Evolutionary conservation across 164 flowering plant genomes (phyloP).

Genomic region (Saururus chinensis): DNA sequence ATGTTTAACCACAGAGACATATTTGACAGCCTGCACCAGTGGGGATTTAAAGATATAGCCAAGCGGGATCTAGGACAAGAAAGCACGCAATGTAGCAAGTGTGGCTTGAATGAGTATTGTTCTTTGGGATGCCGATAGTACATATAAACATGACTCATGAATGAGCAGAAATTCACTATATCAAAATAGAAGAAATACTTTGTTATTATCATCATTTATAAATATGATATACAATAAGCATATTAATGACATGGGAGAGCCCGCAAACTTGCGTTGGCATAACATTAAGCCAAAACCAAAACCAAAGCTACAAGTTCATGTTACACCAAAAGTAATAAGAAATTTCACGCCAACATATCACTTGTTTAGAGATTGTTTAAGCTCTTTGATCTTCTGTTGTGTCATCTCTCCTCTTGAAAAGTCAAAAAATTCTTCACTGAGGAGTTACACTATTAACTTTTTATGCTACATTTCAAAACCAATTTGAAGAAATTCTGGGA

Average conservation of each 20-base stretch:
- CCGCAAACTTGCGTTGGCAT: background rate
- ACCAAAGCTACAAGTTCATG: too few relatives aligned
- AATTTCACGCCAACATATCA: constrained; percentile 13
- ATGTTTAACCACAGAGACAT: too few relatives aligned
- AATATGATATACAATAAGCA: background rate
- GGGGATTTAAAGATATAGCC: constrained; percentile 97
- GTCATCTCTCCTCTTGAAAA: too few relatives aligned
- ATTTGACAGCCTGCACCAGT: too few relatives aligned
- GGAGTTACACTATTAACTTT: constrained; percentile 36
- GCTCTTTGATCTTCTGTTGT: constrained; percentile 98
- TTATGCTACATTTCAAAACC: too few relatives aligned
- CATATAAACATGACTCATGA: constrained; percentile 96
- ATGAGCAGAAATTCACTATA: constrained; percentile 96
- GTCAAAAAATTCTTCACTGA: constrained; percentile 98
- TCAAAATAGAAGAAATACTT: constrained; percentile 3
- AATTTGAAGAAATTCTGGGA: too few relatives aligned
- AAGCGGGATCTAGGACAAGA: constrained; percentile 96
- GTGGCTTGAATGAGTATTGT: constrained; percentile 90
- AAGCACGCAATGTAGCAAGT: constrained; percentile 89
- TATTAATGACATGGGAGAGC: background rate
- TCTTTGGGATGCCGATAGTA: too few relatives aligned
- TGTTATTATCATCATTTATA: background rate
- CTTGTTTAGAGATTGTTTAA: constrained; percentile 94
- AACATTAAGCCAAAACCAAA: background rate
- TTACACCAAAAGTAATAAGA: too few relatives aligned